These are phyloP conservation scores for Lolium rigidum DNA, from an alignment of 176 grass and related monocot genomes.

Conservation along the genomic window DNA sequence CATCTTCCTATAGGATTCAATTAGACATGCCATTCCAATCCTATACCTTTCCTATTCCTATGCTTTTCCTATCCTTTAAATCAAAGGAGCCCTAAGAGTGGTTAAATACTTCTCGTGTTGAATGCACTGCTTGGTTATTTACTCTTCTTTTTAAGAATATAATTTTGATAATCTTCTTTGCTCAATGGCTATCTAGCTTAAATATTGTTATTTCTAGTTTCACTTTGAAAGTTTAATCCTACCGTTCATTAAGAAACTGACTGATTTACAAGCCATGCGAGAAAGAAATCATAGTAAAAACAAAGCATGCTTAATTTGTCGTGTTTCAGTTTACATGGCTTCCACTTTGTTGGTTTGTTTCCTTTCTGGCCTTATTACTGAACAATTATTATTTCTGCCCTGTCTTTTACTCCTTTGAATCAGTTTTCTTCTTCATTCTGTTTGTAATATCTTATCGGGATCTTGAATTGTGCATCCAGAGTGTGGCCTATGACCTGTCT, in stretches of 20 bases:
- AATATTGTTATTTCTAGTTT: not conserved
- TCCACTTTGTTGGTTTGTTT: not conserved
- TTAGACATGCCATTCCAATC: too few relatives aligned
- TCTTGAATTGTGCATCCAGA: conserved; percentile 58
- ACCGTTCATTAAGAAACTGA: not conserved
- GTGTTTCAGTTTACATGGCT: not conserved
- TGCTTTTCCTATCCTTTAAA: too few relatives aligned
- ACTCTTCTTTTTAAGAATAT: not conserved
- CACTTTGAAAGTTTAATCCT: not conserved
- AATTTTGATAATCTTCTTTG: not conserved
- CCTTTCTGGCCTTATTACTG: not conserved
- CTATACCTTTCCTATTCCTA: too few relatives aligned
- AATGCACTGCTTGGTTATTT: not conserved
- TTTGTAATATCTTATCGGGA: conserved; percentile 3
- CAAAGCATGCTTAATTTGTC: not conserved
- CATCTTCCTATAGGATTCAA: too few relatives aligned
- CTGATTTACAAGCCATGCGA: not conserved
- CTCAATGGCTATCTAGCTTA: not conserved
- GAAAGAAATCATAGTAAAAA: not conserved
- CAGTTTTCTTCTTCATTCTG: not conserved
- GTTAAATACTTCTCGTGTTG: not conserved
- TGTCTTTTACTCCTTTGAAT: conserved; percentile 12
- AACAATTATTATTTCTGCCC: not conserved
- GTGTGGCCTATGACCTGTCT: conserved; percentile 78
- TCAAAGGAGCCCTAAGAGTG: too few relatives aligned